These are phyloP conservation scores for Arabis hirsuta DNA, from an alignment of 345 rosid genomes.

Conservation along the genomic window DNA sequence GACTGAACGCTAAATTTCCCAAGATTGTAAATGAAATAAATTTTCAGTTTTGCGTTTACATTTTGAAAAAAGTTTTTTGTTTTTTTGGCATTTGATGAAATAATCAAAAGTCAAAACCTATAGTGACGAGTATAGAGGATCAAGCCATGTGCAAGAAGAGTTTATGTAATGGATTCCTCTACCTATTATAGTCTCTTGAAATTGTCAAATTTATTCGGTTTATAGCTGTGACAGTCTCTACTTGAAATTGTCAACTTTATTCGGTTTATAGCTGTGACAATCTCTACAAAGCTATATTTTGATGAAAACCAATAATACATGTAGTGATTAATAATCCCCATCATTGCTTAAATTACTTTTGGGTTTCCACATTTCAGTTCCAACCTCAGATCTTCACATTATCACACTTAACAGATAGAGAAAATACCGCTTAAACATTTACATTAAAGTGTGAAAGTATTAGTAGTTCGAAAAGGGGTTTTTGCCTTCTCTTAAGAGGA, in stretches of 20 bases:
- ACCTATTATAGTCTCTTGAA: not conserved
- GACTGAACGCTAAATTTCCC: too few relatives aligned
- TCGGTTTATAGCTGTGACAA: not conserved
- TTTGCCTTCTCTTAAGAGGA: slow-evolving; percentile 30
- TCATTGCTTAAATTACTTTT: slow-evolving; percentile 2
- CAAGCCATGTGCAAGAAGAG: slow-evolving; percentile 6
- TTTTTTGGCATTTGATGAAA: not conserved
- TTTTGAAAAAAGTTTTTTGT: too few relatives aligned
- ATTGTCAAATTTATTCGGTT: not conserved
- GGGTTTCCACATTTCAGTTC: slow-evolving; percentile 12
- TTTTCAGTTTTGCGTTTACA: too few relatives aligned
- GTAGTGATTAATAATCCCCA: not conserved
- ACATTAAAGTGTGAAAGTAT: slow-evolving; percentile 22
- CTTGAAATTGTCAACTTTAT: slow-evolving; percentile 1
- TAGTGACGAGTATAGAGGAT: not conserved
- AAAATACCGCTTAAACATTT: not conserved
- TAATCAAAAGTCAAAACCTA: not conserved
- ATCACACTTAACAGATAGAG: slow-evolving; percentile 27
- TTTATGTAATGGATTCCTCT: not conserved
- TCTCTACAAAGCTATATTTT: not conserved
- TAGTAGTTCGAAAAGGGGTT: not conserved
- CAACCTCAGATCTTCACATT: slow-evolving; percentile 30
- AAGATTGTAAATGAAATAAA: too few relatives aligned
- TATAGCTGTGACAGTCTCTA: not conserved
- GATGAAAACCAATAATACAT: not conserved